A percentile compares a stretch with the other conserved stretches of the same genome.
Conservation (phyloP, 768 basidiomycete species). For the Mycena pura region DNA sequence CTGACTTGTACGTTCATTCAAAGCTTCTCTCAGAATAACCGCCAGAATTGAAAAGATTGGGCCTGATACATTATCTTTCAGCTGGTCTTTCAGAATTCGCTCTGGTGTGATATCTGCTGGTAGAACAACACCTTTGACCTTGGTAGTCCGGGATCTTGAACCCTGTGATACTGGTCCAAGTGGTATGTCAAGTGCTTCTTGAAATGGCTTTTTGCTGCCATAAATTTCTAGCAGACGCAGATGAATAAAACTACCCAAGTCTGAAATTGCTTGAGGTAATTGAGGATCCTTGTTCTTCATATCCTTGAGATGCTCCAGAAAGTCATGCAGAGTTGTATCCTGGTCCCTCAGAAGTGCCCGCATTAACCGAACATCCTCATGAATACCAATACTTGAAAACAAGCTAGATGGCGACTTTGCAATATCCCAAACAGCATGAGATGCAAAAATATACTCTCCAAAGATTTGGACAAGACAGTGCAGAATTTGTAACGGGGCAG, state of each 20-base stretch:
- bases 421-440: not conserved
- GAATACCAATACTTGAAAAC: not conserved
- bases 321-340: not conserved
- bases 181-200: too few species aligned
- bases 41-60: not conserved
- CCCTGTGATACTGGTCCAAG: too few species aligned
- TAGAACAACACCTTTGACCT: too few species aligned
- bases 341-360: not conserved
- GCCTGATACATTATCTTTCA: not conserved
- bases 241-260: not conserved
- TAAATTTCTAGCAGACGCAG: not conserved
- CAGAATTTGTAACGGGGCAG: too few species aligned
- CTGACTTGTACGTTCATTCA: not conserved
- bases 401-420: not conserved
- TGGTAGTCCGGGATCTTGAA: too few species aligned
- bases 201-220: too few species aligned
- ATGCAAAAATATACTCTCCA: not conserved
- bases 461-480: not conserved
- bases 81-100: not conserved
- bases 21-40: not conserved
- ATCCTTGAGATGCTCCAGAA: not conserved
- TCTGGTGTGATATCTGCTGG: not conserved
- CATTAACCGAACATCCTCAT: not conserved
- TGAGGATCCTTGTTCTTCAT: not conserved
- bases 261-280: not conserved